Percentiles rank a stretch among this genome's conserved stretches.
Conservation (phyloP, 75 land plant genomes). For the Ceratopteris richardii region DNA sequence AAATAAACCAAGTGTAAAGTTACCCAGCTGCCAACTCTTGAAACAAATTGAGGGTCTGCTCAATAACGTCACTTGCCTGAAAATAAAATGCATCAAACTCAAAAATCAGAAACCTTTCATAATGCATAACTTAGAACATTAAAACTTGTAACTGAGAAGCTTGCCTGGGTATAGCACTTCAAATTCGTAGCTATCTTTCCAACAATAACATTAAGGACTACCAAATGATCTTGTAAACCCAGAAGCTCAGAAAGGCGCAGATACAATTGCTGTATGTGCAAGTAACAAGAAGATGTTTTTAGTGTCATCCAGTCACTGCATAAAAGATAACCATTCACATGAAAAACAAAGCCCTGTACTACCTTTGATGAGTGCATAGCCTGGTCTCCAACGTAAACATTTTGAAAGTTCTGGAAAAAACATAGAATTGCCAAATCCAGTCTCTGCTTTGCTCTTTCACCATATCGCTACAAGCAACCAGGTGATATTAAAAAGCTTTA, state of each 20-base stretch:
- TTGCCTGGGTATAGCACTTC: slow-evolving; percentile 81
- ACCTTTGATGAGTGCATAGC: slow-evolving; percentile 96
- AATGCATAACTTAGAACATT: no score
- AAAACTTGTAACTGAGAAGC: no score
- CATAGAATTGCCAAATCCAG: slow-evolving; percentile 81
- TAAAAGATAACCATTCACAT: no score
- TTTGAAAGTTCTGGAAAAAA: slow-evolving; percentile 87
- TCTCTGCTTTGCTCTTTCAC: slow-evolving; percentile 74
- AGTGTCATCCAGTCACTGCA: slow-evolving; percentile 3
- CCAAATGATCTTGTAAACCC: slow-evolving; percentile 81
- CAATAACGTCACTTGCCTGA: slow-evolving; percentile 86
- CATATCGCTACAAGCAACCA: slow-evolving; percentile 52
- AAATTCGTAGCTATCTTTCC: slow-evolving; percentile 85
- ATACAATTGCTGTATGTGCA: slow-evolving; percentile 75
- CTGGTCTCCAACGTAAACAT: slow-evolving; percentile 93
- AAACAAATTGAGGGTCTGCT: slow-evolving; percentile 80
- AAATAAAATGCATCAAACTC: slow-evolving; percentile 4
- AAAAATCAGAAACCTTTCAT: no score
- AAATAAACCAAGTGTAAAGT: no score
- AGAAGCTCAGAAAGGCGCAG: slow-evolving; percentile 79
- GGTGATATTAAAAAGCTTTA: slow-evolving; percentile 3
- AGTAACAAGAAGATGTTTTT: not conserved
- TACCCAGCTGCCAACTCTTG: slow-evolving; percentile 89
- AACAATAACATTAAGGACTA: slow-evolving; percentile 72
- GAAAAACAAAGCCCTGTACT: slow-evolving; percentile 1